Evolutionary conservation across 345 rosid genomes (phyloP), one percentile per base, ranked within the genome.

Genomic region (Salix dunnii): DNA sequence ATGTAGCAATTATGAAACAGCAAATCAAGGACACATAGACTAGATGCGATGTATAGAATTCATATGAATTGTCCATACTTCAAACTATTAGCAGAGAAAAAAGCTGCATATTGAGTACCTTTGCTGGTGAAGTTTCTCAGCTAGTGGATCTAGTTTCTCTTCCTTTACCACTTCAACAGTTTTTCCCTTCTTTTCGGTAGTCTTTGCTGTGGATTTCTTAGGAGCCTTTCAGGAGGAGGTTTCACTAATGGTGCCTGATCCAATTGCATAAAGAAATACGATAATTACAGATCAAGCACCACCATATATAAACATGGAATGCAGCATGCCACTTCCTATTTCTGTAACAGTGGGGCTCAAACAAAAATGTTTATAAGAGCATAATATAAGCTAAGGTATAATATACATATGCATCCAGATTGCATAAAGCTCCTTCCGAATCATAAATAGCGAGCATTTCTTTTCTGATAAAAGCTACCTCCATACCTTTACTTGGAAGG

Each of bases 101-200:
- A 48, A 75, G 36, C 18, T 16, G 36, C 11, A 11, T 14, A 30
- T 42, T 30, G 10, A 16, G 27, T 62, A 93, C 97, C 96, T 90
- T 79, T 93, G 97, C 65, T 89, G 90, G 82, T 84, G 92, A 77
- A 91, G 88, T 74, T 93, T 93, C 88, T 91, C 94, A 4, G 94
- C 85, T 13, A 88, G 75, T 4, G 94, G 96, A 87, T 93, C 96
- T 53, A 89, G 67, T 83, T 80, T 77, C 69, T 71, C 84, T 72
- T 80, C 77, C 68, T 85, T 88, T 77, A 69, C 72, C 17, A 77
- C 86, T 77, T 82, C 83, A 38, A 77, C 80, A 60, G 84, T 69
- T 87, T 90, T 91, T 23, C 83, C 89, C 79, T 91, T 89, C 83
- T 90, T 91, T 28, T 81, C 85, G 48, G 82, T 72, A 68, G 86